These are phyloP conservation scores for Nothophytophthora sp. DNA, from an alignment of 352 stramenopile species.

Conservation along the genomic window DNA sequence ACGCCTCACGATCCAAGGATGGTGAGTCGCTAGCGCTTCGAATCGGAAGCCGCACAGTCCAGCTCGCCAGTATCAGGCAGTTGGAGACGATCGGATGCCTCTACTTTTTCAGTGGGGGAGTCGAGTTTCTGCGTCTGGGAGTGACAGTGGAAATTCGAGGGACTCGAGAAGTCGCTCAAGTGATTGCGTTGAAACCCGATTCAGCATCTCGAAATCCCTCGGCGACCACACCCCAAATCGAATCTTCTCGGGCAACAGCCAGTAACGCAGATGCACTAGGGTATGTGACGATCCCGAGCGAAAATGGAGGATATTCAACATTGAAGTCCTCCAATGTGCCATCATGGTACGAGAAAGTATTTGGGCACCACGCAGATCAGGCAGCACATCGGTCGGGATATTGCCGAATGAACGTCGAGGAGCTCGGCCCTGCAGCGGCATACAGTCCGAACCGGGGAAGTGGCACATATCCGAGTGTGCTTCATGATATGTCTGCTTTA, in stretches of 20 bases:
- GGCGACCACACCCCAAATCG: slow-evolving; percentile 1
- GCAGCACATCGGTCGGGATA: neutral
- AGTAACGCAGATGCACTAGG: neutral
- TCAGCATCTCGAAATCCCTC: neutral
- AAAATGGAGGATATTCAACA: neutral
- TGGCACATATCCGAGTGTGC: neutral
- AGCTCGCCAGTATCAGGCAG: slow-evolving; percentile 5
- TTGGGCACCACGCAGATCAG: slow-evolving; percentile 3
- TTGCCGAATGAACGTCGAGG: slow-evolving; percentile 26
- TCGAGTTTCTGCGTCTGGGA: slow-evolving; percentile 42
- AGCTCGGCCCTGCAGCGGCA: slow-evolving; percentile 12
- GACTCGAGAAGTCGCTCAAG: slow-evolving; percentile 27
- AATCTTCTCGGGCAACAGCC: neutral
- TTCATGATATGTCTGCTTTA: slow-evolving; percentile 11
- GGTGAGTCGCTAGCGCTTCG: slow-evolving; percentile 3
- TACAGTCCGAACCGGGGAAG: slow-evolving; percentile 3
- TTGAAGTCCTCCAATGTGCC: neutral
- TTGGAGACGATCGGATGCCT: slow-evolving; percentile 35
- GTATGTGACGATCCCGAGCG: neutral
- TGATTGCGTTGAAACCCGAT: slow-evolving; percentile 25
- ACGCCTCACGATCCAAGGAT: neutral
- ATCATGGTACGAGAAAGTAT: slow-evolving; percentile 23
- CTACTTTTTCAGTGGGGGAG: slow-evolving; percentile 31
- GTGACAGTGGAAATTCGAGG: slow-evolving; percentile 27
- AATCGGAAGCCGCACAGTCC: slow-evolving; percentile 26